Evolutionary conservation across 139 green algal genomes (phyloP).

Genomic region (Volvox africanus): DNA sequence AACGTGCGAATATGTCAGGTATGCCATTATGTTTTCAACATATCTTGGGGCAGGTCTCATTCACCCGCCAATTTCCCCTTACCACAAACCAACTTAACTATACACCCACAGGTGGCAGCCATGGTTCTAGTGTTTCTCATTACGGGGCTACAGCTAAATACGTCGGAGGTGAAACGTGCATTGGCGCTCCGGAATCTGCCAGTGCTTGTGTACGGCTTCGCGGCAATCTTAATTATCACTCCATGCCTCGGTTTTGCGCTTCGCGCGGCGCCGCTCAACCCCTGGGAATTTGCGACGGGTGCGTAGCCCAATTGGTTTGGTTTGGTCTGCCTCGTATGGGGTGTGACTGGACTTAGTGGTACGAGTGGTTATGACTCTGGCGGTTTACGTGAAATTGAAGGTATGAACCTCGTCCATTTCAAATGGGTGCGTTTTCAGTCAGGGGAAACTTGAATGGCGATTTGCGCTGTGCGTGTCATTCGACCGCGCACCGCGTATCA

Average conservation of each 20-base stretch:
- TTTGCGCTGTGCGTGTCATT: too few relatives aligned
- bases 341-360: too few relatives aligned
- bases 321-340: too few relatives aligned
- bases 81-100: too few relatives aligned
- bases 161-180: slow-evolving; percentile 46
- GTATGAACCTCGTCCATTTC: too few relatives aligned
- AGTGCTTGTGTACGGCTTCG: slow-evolving; percentile 62
- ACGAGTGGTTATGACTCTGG: too few relatives aligned
- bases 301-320: too few relatives aligned
- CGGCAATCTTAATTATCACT: slow-evolving; percentile 73
- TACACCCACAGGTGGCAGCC: slow-evolving; percentile 43
- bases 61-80: neutral
- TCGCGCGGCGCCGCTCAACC: slow-evolving; percentile 48
- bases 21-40: neutral
- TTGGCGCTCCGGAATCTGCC: slow-evolving; percentile 18
- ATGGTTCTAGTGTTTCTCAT: slow-evolving; percentile 73
- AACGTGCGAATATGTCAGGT: slow-evolving; percentile 46
- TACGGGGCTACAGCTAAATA: slow-evolving; percentile 76
- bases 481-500: too few relatives aligned
- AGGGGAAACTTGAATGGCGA: too few relatives aligned
- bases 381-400: too few relatives aligned
- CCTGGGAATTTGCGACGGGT: slow-evolving; percentile 50
- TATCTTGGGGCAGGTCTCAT: neutral
- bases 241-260: slow-evolving; percentile 75
- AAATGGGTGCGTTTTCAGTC: too few relatives aligned